Base-by-base conservation (phyloP, 2,329 filamentous ascomycete genomes). In the Lojkania enalia region DNA sequence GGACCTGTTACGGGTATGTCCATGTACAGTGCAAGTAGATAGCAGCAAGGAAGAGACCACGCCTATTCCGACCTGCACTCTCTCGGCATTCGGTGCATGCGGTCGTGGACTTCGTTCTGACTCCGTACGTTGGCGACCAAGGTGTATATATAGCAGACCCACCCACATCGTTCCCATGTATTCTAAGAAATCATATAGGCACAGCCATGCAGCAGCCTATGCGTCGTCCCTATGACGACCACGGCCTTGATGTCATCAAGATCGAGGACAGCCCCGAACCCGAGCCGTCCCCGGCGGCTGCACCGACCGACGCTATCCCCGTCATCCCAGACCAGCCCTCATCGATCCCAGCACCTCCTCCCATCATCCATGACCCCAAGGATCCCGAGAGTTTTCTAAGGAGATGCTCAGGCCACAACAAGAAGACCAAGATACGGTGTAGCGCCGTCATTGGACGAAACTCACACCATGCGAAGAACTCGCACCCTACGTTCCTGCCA, bases 301-400 rank as follows among this genome's bases (percentile, higher is more conserved):
- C 36, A 19, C 19, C 46, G 20, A 20, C 12, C 5, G 15, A 20
- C 18, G 20, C 27, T 23, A 2, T 27, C 11, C n/a, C n/a, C n/a
- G n/a, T n/a, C n/a, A n/a, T n/a, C n/a, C 23, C 7, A 27, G 23
- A 7, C 23, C 23, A 27, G 7, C 23, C 23, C 23, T 27, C 23
- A n/a, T 9, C 23, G 23, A 27, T 27, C 23, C 23, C 23, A 1
- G 25, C 49, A 12, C 16, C 20, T 25, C n/a, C 40, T 5, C 20
- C 42, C 13, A 27, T 15, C 23, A 32, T 30, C 35, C 18, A 33
- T 7, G 55, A 61, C 35, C 42, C 54, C 35, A 56, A 50, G 37
- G 63, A 67, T 39, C 62, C 62, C 5, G 61, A 64, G 35, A 48
- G 54, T 31, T 63, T 58, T 32, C 40, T 64, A 19, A 56, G 45